phyloP scores from a whole-genome alignment of 805 yeast species.

The Maudiozyma barnettii region DNA sequence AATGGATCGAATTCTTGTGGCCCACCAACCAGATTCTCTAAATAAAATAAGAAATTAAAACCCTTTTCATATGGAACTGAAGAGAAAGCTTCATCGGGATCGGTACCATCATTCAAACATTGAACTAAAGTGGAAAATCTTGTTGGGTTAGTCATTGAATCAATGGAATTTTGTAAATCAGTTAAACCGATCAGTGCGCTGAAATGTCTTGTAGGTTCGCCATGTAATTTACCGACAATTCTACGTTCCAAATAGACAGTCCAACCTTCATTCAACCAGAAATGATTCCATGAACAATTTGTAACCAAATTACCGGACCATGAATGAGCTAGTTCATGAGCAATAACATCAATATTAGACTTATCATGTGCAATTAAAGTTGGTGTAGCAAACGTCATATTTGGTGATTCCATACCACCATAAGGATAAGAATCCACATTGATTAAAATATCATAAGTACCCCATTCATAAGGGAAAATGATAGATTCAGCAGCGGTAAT shows the following conservation, averaged over 20 bases:
- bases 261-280: conserved; percentile 96
- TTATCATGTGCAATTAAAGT: conserved; percentile 78
- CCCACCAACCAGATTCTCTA: conserved; percentile 66
- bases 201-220: conserved; percentile 69
- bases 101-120: conserved; percentile 55
- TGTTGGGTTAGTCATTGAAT: conserved; percentile 47
- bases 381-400: conserved; percentile 84
- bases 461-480: conserved; percentile 78
- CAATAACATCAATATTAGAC: conserved; percentile 79
- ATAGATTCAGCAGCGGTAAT: conserved; percentile 62
- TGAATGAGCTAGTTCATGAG: conserved; percentile 88
- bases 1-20: conserved; percentile 61
- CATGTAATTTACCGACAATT: conserved; percentile 68
- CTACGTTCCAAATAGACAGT: conserved; percentile 86
- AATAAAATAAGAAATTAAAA: conserved; percentile 61
- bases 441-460: conserved; percentile 67
- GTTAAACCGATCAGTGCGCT: conserved; percentile 85
- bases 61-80: conserved; percentile 91
- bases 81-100: conserved; percentile 86
- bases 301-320: conserved; percentile 92
- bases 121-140: conserved; percentile 60
- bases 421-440: conserved; percentile 74
- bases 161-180: conserved; percentile 58
- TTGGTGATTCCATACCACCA: conserved; percentile 95
- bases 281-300: conserved; percentile 86